phyloP scores from a whole-genome alignment of 106 monocot genomes.

The Platanthera guangdongensis region DNA sequence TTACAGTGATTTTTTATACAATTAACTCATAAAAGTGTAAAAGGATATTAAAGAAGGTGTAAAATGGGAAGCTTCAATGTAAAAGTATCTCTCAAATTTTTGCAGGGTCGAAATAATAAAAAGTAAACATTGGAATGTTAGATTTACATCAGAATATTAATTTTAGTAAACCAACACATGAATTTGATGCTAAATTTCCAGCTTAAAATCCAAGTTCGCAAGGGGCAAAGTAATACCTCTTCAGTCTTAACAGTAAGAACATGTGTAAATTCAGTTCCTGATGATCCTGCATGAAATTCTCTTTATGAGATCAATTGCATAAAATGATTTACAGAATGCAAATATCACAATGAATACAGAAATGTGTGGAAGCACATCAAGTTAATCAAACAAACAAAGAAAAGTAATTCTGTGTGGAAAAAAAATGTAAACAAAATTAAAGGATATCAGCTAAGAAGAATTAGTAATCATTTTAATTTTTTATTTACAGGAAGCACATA shows the following conservation, averaged over 20 bases:
- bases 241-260: constrained; percentile 33
- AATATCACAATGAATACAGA: neutral
- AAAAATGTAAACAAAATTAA: too few species aligned
- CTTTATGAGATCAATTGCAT: neutral
- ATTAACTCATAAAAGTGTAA: too few species aligned
- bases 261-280: constrained; percentile 33
- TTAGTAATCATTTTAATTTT: neutral
- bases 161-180: neutral
- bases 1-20: too few species aligned
- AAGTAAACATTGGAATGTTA: too few species aligned
- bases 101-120: too few species aligned
- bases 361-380: neutral
- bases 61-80: too few species aligned
- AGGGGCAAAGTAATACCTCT: constrained; percentile 21
- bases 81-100: too few species aligned
- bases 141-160: too few species aligned
- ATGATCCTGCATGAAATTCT: constrained; percentile 15
- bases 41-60: too few species aligned
- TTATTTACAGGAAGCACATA: neutral
- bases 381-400: neutral
- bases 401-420: too few species aligned
- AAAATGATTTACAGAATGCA: neutral
- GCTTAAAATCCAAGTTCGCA: neutral
- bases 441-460: neutral
- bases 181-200: neutral